Evolutionary conservation across 1,139 yeast species (phyloP), one percentile per base, ranked within the genome.

Genomic region (Suhomyces ambrosiae): DNA sequence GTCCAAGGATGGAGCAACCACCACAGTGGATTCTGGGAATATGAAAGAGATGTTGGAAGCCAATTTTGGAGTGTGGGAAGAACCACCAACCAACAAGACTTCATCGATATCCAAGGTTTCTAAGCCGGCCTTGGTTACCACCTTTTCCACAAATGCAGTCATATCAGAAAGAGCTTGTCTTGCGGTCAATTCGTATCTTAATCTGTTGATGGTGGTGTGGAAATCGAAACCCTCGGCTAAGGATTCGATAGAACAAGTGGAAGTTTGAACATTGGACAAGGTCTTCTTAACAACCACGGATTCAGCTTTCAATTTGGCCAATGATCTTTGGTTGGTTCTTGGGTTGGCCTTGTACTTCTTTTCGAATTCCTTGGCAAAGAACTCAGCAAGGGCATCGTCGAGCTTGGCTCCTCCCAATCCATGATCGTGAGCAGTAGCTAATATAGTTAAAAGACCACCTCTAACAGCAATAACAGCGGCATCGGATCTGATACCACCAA

Each of bases 401-500:
- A 92, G 76, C 58, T 79, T 72, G 56, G 79, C 84, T 61, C 99
- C 98, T 58, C 98, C 97, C 48, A 94, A 76, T 38, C 79, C 81
- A 54, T 73, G 73, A 62, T 87, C 86, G 60, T 90, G 96, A 44
- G 81, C 80, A 51, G 97, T 88, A 43, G 96, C 84, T 53, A 92
- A 74, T 36, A 89, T 74, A 42, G 98, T 92, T 68, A 87, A 77
- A 48, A 90, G 80, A 55, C 98, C 98, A 46, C 95, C 95, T 73
- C 97, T 84, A 44, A 84, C 87, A 32, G 97, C 80, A 56, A 92
- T 74, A 37, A 94, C 92, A 40, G 98, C 96, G 47, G 92, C 97
- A 61, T 92, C 98, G 27, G 96, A 84, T 69, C 98, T 82, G 53
- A 89, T 78, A 60, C 97, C 97, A 63, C 98, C 99, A 57, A 92